phyloP scores from a whole-genome alignment of 257 asterid genomes.

The Linderniella brevidens region DNA sequence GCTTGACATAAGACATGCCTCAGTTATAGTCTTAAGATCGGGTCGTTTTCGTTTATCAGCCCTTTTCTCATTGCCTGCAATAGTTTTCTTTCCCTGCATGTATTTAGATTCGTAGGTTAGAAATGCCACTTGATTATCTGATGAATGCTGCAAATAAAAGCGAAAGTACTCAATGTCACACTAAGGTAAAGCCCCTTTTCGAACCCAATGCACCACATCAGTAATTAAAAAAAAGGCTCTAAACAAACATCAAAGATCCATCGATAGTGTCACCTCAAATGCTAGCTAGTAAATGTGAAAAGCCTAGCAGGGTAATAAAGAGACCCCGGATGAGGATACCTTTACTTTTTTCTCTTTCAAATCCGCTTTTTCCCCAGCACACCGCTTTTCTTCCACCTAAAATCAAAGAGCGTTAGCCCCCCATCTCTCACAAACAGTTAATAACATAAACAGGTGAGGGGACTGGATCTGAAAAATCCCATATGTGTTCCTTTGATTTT shows the following conservation, averaged over 20 bases:
- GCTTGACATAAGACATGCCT: constrained; percentile 22
- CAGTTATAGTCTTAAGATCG: constrained; percentile 65
- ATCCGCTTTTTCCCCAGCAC: constrained; percentile 17
- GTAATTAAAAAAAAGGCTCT: no score
- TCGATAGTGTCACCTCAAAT: no score
- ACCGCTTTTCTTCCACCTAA: constrained; percentile 53
- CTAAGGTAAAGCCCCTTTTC: no score
- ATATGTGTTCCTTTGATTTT: no score
- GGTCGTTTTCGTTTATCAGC: constrained; percentile 57
- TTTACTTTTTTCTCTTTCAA: background rate
- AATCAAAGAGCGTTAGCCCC: background rate
- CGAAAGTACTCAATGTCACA: no score
- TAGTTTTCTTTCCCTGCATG: constrained; percentile 22
- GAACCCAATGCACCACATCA: no score
- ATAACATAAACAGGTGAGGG: background rate
- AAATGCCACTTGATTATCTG: no score
- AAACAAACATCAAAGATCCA: no score
- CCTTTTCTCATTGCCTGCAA: constrained; percentile 21
- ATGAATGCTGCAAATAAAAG: no score
- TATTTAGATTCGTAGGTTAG: constrained; percentile 1
- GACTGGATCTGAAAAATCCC: no score
- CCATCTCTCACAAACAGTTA: background rate
- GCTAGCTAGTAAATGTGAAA: no score
- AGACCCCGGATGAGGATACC: constrained; percentile 29
- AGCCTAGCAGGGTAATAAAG: background rate